phyloP scores from a whole-genome alignment of 768 basidiomycete genomes.

The Boletus reticuloceps region DNA sequence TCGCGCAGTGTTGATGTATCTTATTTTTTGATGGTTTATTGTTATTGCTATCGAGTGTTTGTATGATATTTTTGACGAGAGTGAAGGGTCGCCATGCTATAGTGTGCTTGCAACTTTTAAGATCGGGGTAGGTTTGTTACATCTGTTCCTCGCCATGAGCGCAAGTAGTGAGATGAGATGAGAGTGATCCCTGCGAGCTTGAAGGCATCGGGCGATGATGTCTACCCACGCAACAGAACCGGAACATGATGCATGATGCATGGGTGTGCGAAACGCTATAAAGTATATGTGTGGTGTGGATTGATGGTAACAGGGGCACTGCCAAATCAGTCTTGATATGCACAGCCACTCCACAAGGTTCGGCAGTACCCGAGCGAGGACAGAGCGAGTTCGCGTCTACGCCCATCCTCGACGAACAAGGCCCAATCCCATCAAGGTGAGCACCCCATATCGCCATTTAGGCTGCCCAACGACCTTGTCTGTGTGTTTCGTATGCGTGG shows the following conservation, averaged over 20 bases:
- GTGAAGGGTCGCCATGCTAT: neutral
- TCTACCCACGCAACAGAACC: no score
- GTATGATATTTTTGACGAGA: neutral
- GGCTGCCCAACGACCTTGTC: neutral
- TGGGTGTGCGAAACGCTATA: no score
- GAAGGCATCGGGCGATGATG: no score
- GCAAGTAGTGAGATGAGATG: no score
- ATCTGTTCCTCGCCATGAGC: no score
- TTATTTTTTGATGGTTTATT: constrained; percentile 9
- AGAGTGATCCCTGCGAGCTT: no score
- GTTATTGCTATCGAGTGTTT: constrained; percentile 17
- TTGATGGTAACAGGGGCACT: neutral
- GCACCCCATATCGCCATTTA: neutral
- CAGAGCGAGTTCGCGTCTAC: neutral
- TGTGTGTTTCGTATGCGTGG: neutral
- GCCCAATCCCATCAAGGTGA: constrained; percentile 29
- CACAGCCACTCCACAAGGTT: constrained; percentile 21
- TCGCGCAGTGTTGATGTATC: neutral
- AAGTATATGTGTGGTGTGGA: no score
- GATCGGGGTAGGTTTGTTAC: no score
- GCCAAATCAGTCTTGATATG: neutral
- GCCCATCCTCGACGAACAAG: constrained; percentile 23
- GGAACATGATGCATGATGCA: no score
- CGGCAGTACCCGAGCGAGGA: constrained; percentile 25
- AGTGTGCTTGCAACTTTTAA: no score